phyloP scores from a whole-genome alignment of 495 filamentous ascomycete species.

The Mytilinidion resinicola region DNA sequence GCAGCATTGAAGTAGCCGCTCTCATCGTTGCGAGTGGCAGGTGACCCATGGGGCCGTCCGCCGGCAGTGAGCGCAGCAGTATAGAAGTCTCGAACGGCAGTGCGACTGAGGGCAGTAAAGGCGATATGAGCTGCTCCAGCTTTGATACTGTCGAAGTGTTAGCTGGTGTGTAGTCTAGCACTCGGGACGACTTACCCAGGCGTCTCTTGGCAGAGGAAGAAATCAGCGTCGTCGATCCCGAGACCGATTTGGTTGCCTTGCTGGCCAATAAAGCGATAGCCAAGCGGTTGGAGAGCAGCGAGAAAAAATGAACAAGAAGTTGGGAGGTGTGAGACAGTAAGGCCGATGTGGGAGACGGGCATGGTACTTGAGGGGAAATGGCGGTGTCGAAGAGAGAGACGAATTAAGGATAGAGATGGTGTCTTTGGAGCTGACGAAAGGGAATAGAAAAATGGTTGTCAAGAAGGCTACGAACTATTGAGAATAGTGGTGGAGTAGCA shows the following conservation, averaged over 20 bases:
- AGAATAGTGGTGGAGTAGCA: not conserved
- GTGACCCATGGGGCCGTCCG: conserved; percentile 51
- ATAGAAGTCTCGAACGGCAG: conserved; percentile 55
- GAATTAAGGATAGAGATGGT: not conserved
- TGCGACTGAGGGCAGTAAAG: conserved; percentile 49
- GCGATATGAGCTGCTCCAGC: conserved; percentile 52
- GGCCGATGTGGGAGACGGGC: conserved; percentile 54
- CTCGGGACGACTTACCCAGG: conserved; percentile 43
- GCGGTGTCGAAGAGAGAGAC: conserved; percentile 14
- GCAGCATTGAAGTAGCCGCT: conserved; percentile 55
- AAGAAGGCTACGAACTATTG: conserved; percentile 3
- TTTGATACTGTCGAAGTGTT: conserved; percentile 36
- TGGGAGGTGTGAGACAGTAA: conserved; percentile 69
- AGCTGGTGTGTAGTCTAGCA: not conserved
- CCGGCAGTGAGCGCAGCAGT: conserved; percentile 52
- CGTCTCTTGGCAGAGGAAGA: conserved; percentile 53
- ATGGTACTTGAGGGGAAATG: conserved; percentile 32
- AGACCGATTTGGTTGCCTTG: conserved; percentile 48
- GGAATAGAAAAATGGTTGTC: conserved; percentile 7
- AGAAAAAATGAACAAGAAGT: conserved; percentile 77
- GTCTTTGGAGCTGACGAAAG: conserved; percentile 1
- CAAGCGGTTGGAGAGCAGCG: conserved; percentile 65
- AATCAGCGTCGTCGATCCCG: conserved; percentile 51
- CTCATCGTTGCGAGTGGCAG: conserved; percentile 47
- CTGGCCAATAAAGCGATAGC: conserved; percentile 58